A percentile compares a stretch with the other conserved stretches of the same genome.
Evolutionary conservation across 1,139 yeast species (phyloP).

Genomic region (Candida mesenterica): DNA sequence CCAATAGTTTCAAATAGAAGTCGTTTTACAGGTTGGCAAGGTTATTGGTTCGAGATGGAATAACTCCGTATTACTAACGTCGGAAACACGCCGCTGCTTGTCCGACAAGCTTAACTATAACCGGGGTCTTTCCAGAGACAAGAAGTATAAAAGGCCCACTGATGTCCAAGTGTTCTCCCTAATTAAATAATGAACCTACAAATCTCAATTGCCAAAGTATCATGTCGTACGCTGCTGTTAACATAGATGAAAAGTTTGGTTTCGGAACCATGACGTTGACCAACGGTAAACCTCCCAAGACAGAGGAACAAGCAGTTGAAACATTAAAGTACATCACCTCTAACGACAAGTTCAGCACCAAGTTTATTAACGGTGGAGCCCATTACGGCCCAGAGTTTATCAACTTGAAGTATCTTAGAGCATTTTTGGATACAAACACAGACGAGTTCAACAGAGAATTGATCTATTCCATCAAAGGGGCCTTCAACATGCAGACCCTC

Average conservation of each 20-base stretch:
- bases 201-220: too few species aligned
- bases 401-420: constrained; percentile 48
- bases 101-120: too few species aligned
- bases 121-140: too few species aligned
- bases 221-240: constrained; percentile 12
- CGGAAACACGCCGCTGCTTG: too few species aligned
- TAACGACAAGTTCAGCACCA: constrained; percentile 41
- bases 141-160: too few species aligned
- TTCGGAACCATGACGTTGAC: constrained; percentile 65
- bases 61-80: too few species aligned
- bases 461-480: constrained; percentile 69
- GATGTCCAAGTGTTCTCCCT: too few species aligned
- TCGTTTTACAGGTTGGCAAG: too few species aligned
- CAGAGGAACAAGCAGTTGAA: constrained; percentile 46
- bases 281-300: constrained; percentile 42
- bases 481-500: constrained; percentile 30
- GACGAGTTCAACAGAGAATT: constrained; percentile 40
- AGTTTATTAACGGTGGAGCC: constrained; percentile 70
- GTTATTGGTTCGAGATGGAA: too few species aligned
- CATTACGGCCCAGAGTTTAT: constrained; percentile 61
- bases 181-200: too few species aligned
- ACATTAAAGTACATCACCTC: constrained; percentile 43
- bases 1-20: too few species aligned
- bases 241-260: constrained; percentile 37
- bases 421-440: constrained; percentile 54